Base-by-base conservation (phyloP, 2,329 filamentous ascomycete species). In the Cladorrhinum sp. region DNA sequence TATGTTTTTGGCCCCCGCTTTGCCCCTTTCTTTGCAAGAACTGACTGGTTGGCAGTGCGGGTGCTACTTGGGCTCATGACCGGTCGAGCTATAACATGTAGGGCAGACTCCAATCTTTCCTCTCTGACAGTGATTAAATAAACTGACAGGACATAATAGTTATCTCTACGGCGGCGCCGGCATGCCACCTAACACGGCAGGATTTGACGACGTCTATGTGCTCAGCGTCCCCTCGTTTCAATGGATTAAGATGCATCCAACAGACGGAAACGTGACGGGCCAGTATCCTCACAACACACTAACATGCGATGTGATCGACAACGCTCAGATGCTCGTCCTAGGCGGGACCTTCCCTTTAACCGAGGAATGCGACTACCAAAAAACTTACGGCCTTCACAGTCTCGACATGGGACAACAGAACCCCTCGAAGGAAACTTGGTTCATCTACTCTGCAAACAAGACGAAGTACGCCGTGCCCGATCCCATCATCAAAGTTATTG, bases 61-160 rank as follows among this genome's bases (percentile, higher is more conserved):
- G 84, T 53, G 82, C 79, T 13, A 81, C 82, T 1, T 87, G 84
- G 78, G 78, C 85, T 0, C 67, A 77, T 8, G 85, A 88, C 65
- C 75, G 79, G 58, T 85, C 84, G 13, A 86, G 83, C 7, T 87
- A 87, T 67, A 88, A 88, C 65, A 84, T 88, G 82, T 87, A 67
- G 72, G 6, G 16, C 45, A 6, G 5, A 20, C 49, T 16, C 22
- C 27, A 20, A 22, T 16, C 24, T 10, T 7, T 7, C 16, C 8
- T 8, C 5, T 13, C 32, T 36, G n/a, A 16, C 16, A 10, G 7
- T 36, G 32, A n/a, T 7, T 7, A 8, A 49, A 23, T 6, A 32
- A 38, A 12, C 50, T 59, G 49, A 62, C 56, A 2, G 4, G 27
- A 12, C 24, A 3, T 20, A 10, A 4, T 60, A 86, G 84, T 36